Percentiles rank a stretch among this genome's conserved stretches.
Evolutionary conservation across 2,329 filamentous ascomycete species (phyloP).

Genomic region (Clonostachys rhizophaga): DNA sequence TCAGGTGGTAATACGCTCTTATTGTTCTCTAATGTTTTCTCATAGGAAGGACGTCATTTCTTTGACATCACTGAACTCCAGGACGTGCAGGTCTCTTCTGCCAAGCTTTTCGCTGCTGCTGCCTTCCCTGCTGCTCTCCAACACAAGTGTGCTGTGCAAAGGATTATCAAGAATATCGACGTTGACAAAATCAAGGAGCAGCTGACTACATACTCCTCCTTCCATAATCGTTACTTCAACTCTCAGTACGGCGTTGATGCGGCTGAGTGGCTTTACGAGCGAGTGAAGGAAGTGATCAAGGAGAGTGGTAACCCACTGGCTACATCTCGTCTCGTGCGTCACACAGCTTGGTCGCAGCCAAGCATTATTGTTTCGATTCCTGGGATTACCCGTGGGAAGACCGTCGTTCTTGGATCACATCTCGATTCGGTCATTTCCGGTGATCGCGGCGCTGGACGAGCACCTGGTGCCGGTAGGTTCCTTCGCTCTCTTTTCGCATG

Average conservation of each 20-base stretch:
- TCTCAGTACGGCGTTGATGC: slow-evolving; percentile 33
- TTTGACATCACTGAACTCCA: slow-evolving; percentile 15
- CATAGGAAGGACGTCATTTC: slow-evolving; percentile 11
- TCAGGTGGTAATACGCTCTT: not conserved
- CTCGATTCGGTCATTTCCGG: slow-evolving; percentile 36
- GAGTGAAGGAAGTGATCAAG: slow-evolving; percentile 25
- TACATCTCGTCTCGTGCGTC: slow-evolving; percentile 31
- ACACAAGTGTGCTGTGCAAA: slow-evolving; percentile 9
- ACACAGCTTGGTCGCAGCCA: slow-evolving; percentile 36
- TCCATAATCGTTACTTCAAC: slow-evolving; percentile 38
- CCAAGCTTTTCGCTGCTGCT: slow-evolving; percentile 2
- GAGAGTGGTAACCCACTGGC: slow-evolving; percentile 29
- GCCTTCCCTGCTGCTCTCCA: slow-evolving; percentile 10
- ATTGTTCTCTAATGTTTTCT: no score
- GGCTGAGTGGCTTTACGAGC: slow-evolving; percentile 34
- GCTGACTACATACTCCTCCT: slow-evolving; percentile 18
- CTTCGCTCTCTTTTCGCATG: no score
- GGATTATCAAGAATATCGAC: slow-evolving; percentile 9
- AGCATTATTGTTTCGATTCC: slow-evolving; percentile 41
- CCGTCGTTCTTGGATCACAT: slow-evolving; percentile 34
- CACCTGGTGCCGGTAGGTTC: slow-evolving; percentile 29
- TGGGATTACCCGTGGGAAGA: slow-evolving; percentile 24
- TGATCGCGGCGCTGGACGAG: slow-evolving; percentile 27
- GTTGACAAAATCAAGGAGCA: slow-evolving; percentile 21
- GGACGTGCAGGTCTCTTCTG: slow-evolving; percentile 3